Percentiles rank a stretch among this genome's conserved stretches.
These are phyloP conservation scores for Arachis monticola DNA, from an alignment of 331 rosid species.

Conservation along the genomic window DNA sequence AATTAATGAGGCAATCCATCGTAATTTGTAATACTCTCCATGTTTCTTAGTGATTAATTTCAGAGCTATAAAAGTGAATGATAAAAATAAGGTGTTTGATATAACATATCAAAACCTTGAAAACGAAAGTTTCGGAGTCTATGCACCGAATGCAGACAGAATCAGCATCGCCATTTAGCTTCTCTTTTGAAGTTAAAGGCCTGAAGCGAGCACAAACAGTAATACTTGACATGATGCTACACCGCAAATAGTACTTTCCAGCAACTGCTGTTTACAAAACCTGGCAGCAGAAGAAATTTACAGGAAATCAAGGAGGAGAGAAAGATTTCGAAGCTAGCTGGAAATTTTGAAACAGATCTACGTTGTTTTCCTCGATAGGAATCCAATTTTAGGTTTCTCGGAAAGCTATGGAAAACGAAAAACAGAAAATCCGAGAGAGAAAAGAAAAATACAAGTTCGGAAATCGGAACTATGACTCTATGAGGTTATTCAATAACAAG, in stretches of 20 bases:
- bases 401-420: not conserved
- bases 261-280: conserved; percentile 12
- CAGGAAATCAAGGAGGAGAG: not conserved
- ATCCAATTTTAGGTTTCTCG: not conserved
- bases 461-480: not conserved
- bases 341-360: not conserved
- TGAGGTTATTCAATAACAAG: conserved; percentile 8
- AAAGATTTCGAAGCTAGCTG: not conserved
- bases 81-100: not conserved
- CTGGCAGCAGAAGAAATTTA: conserved; percentile 26
- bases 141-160: conserved; percentile 52
- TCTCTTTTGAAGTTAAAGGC: conserved; percentile 70
- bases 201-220: conserved; percentile 77
- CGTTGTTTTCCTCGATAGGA: not conserved
- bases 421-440: not conserved
- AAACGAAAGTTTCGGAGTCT: conserved; percentile 63
- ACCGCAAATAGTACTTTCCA: not conserved
- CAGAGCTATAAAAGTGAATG: conserved; percentile 9
- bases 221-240: conserved; percentile 59
- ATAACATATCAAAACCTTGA: conserved; percentile 57
- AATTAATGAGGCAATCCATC: conserved; percentile 8
- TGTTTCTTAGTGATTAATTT: conserved; percentile 11
- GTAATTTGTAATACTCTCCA: not conserved
- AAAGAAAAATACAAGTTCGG: not conserved
- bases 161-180: conserved; percentile 52